Conservation (phyloP, 148 eudicot species). For the Rhododendron ferrugineum region DNA sequence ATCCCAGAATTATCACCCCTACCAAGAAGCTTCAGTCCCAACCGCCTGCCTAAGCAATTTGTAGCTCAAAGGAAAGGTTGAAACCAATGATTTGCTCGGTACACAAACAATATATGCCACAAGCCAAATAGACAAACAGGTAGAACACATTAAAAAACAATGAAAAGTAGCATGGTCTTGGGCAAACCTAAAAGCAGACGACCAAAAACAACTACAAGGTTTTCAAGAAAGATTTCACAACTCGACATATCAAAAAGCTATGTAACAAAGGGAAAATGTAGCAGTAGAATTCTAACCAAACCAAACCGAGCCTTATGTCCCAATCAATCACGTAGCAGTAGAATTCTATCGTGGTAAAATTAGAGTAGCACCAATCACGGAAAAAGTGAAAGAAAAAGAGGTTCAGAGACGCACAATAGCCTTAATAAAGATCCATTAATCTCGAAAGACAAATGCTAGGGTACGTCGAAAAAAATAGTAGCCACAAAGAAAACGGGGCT, state of each 20-base stretch:
- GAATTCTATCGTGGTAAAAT: no score
- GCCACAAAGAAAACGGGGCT: background rate
- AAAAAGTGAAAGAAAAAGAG: no score
- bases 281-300: no score
- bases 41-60: conserved; percentile 94
- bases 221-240: no score
- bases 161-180: background rate
- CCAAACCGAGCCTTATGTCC: no score
- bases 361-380: no score
- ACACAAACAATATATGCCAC: background rate
- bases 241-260: no score
- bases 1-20: conserved; percentile 81
- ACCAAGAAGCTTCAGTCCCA: conserved; percentile 83
- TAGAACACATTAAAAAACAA: background rate
- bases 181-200: background rate
- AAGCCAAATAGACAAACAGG: background rate
- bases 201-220: background rate
- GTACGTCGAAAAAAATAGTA: background rate
- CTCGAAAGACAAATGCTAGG: background rate
- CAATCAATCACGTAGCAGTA: no score
- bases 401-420: no score
- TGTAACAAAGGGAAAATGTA: no score
- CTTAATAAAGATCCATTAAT: no score
- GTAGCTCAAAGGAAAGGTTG: conserved; percentile 18
- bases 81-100: background rate